Conservation (phyloP, 352 stramenopile genomes). For the Phytophthora melonis region DNA sequence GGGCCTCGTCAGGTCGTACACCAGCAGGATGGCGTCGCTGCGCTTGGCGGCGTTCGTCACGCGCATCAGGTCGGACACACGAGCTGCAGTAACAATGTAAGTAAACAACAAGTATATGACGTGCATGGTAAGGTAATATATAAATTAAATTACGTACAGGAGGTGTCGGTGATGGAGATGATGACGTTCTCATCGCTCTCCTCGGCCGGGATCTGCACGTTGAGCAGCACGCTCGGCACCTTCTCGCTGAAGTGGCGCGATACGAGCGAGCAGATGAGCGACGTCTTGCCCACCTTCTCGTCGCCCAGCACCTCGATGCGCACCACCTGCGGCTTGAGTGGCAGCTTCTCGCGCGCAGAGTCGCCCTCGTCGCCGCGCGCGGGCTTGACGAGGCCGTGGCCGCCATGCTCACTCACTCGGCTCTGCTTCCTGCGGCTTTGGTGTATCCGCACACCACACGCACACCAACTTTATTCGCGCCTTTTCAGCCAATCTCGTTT, state of each 20-base stretch:
- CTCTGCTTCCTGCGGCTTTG: neutral
- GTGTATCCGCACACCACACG: neutral
- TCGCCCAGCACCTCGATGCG: constrained; percentile 91
- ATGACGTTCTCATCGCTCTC: constrained; percentile 92
- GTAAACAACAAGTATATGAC: neutral
- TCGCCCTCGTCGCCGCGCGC: constrained; percentile 36
- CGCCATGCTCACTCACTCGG: constrained; percentile 34
- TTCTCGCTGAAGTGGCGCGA: constrained; percentile 91
- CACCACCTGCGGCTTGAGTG: constrained; percentile 83
- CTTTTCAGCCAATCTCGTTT: neutral
- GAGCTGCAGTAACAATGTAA: constrained; percentile 39
- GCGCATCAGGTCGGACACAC: constrained; percentile 83
- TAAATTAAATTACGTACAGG: constrained; percentile 52
- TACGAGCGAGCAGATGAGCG: constrained; percentile 92
- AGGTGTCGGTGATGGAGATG: constrained; percentile 92
- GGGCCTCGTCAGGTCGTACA: constrained; percentile 87
- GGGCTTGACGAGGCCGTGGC: constrained; percentile 38
- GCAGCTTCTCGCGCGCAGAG: constrained; percentile 55
- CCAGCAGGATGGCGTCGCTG: constrained; percentile 87
- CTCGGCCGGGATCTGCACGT: constrained; percentile 90
- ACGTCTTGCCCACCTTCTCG: constrained; percentile 93
- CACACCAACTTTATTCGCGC: neutral
- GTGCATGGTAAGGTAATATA: neutral
- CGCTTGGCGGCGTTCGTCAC: constrained; percentile 87
- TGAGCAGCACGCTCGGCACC: constrained; percentile 87